Base-by-base conservation (phyloP, 139 green algal species). In the Coccomyxa sp. region DNA sequence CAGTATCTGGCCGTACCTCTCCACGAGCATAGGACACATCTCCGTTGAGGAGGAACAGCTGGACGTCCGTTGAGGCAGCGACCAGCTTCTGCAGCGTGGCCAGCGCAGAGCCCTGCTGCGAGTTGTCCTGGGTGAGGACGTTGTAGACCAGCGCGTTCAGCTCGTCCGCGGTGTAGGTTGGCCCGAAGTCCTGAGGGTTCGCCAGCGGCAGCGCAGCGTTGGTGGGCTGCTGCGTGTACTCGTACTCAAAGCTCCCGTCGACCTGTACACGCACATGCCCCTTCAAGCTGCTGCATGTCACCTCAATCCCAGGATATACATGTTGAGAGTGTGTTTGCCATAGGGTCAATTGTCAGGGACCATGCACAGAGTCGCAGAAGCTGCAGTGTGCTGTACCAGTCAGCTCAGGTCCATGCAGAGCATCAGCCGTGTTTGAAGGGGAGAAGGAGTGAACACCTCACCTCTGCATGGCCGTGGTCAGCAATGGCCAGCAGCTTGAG, bases 1-100 rank as follows among this genome's bases (percentile, higher is more conserved):
- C 50, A 12, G 50, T 64, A 64, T 16, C 14, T 16, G 74, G 22
- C n/a, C 5, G 34, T 31, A 41, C 68, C 78, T 80, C 77, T 75
- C n/a, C n/a, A n/a, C 50, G 50, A 34, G 88, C 86, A 50, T 92
- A 93, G 31, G 58, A 76, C 37, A 93, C 80, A 82, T 92, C 90
- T 2, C 91, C 91, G 39, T 89, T 87, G 81, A 92, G 90, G n/a
- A 93, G 34, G 73, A 91, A 33, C 73, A 92, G 79, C 29, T 76
- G 16, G 50, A 36, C 35, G 34, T n/a, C 55, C 8, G 35, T 40
- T 7, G 68, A 58, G 0, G 82, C 75, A 5, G n/a, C 54, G 27
- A 81, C 33, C 9, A 73, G 12, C 2, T 31, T 36, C 35, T 35
- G 33, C 69, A 69, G 50, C 12, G 81, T 76, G 34, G 54, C 55